Percentiles rank a stretch among this genome's conserved stretches.
These are phyloP conservation scores for Conidiobolus incongruus DNA, from an alignment of 371 early-diverging fungal species.

Conservation along the genomic window DNA sequence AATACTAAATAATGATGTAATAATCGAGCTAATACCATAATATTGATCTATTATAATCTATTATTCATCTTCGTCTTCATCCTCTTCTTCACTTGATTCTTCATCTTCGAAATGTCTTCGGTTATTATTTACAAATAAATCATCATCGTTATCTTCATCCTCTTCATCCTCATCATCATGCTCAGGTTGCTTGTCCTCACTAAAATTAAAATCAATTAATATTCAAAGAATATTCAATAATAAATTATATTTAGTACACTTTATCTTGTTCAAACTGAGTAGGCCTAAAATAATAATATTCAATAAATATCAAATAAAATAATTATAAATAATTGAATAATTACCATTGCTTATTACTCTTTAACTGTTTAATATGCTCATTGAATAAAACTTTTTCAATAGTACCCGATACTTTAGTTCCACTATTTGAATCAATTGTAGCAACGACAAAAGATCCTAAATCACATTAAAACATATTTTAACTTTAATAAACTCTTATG, in stretches of 20 bases:
- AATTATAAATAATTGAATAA: neutral
- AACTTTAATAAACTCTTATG: neutral
- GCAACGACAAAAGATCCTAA: slow-evolving; percentile 1
- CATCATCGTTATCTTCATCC: neutral
- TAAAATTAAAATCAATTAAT: neutral
- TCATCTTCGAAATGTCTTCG: neutral
- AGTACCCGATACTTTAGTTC: neutral
- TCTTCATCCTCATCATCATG: neutral
- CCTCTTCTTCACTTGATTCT: neutral
- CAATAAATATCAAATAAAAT: too few species aligned
- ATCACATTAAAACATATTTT: neutral
- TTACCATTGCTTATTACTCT: slow-evolving; percentile 4
- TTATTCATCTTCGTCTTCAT: too few species aligned
- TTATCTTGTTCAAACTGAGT: too few species aligned
- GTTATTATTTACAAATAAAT: neutral
- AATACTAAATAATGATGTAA: too few species aligned
- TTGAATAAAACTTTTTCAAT: slow-evolving; percentile 4
- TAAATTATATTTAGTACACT: neutral
- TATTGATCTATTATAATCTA: too few species aligned
- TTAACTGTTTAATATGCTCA: slow-evolving; percentile 1
- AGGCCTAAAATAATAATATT: too few species aligned
- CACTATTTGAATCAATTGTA: neutral
- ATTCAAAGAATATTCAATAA: neutral
- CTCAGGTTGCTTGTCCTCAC: neutral
- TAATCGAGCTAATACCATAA: too few species aligned